Evolutionary conservation across 208 protist genomes (phyloP).

Genomic region (Tritrichomonas musculus): DNA sequence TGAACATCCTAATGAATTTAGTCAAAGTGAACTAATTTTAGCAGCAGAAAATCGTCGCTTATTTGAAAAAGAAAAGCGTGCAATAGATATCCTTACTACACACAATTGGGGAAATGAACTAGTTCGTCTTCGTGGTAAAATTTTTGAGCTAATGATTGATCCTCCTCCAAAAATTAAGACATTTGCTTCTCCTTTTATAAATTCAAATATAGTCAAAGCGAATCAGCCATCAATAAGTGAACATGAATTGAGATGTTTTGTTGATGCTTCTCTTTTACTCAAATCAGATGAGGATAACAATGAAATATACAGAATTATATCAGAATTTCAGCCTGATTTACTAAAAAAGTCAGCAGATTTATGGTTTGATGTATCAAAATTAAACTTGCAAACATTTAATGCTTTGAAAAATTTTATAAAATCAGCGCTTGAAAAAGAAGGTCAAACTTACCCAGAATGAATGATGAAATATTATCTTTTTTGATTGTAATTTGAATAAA

Average conservation of each 20-base stretch:
- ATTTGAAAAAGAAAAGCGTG: not conserved
- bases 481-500: no score
- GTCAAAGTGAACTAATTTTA: not conserved
- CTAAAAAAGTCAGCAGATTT: not conserved
- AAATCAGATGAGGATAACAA: conserved; percentile 1
- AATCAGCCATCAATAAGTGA: not conserved
- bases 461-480: no score
- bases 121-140: not conserved
- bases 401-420: not conserved
- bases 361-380: not conserved
- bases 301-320: not conserved
- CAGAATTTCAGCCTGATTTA: not conserved
- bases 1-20: not conserved
- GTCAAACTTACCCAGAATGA: not conserved
- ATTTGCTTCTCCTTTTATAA: not conserved
- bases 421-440: not conserved
- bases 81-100: not conserved
- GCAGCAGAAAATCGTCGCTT: not conserved
- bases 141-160: not conserved
- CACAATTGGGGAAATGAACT: not conserved
- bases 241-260: not conserved
- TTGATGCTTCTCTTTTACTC: not conserved
- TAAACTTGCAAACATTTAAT: not conserved
- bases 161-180: not conserved
- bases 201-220: not conserved